phyloP scores from a whole-genome alignment of 805 yeast genomes.

The Metschnikowia borealis region DNA sequence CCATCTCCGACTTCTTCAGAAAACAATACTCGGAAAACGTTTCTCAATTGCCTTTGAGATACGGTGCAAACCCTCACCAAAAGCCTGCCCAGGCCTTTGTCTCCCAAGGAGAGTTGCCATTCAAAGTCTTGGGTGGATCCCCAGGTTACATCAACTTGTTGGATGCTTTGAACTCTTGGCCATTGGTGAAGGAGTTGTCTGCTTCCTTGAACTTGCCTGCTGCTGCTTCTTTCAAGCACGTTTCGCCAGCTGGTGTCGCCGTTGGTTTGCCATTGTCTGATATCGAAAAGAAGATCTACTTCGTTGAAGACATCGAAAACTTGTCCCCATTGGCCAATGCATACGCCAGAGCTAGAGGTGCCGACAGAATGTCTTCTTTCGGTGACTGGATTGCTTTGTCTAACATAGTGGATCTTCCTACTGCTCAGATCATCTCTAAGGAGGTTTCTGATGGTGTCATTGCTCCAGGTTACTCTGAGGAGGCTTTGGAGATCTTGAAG shows the following conservation, averaged over 20 bases:
- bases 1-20: slow-evolving; percentile 95
- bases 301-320: slow-evolving; percentile 91
- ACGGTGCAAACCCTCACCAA: slow-evolving; percentile 99
- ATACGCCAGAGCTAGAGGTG: slow-evolving; percentile 99
- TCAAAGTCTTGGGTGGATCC: slow-evolving; percentile 88
- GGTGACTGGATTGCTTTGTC: slow-evolving; percentile 98
- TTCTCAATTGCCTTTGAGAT: slow-evolving; percentile 90
- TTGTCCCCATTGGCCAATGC: slow-evolving; percentile 96
- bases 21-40: slow-evolving; percentile 89
- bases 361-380: slow-evolving; percentile 98
- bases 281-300: slow-evolving; percentile 89
- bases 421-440: slow-evolving; percentile 94
- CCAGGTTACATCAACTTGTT: slow-evolving; percentile 97
- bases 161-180: slow-evolving; percentile 98
- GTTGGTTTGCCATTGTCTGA: slow-evolving; percentile 93
- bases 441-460: slow-evolving; percentile 98
- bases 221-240: slow-evolving; percentile 98
- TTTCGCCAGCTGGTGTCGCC: slow-evolving; percentile 98
- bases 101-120: slow-evolving; percentile 81
- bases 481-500: slow-evolving; percentile 82
- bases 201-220: slow-evolving; percentile 95
- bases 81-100: slow-evolving; percentile 98
- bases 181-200: slow-evolving; percentile 92
- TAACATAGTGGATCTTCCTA: slow-evolving; percentile 91
- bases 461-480: slow-evolving; percentile 95